phyloP scores from a whole-genome alignment of 768 basidiomycete species.

The Suillus occidentalis region DNA sequence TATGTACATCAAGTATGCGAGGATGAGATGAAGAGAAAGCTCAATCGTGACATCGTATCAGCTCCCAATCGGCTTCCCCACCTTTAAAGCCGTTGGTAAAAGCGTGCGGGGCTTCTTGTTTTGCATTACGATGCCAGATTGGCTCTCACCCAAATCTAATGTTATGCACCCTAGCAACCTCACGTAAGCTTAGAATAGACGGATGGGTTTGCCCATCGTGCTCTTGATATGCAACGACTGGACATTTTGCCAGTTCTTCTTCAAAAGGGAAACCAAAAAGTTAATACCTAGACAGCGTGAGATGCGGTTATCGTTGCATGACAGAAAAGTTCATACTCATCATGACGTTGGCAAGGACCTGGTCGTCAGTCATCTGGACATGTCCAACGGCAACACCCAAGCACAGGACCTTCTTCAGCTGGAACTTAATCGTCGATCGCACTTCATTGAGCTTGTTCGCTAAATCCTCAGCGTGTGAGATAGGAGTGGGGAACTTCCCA shows the following conservation, averaged over 20 bases:
- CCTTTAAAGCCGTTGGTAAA: conserved; percentile 83
- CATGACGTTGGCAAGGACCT: conserved; percentile 97
- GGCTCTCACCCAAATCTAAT: conserved; percentile 17
- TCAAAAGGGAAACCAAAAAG: conserved; percentile 98
- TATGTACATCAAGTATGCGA: too few species aligned
- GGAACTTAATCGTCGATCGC: conserved; percentile 99
- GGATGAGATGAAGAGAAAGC: conserved; percentile 17
- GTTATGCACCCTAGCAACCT: conserved; percentile 4
- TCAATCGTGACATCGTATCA: conserved; percentile 49
- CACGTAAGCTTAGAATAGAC: conserved; percentile 69
- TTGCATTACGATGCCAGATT: conserved; percentile 64
- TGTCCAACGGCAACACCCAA: conserved; percentile 99
- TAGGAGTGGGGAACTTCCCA: conserved; percentile 98
- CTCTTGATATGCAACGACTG: conserved; percentile 98
- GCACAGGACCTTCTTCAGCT: conserved; percentile 98
- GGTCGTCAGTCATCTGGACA: conserved; percentile 96
- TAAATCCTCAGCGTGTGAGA: conserved; percentile 91
- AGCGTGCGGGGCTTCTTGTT: conserved; percentile 98
- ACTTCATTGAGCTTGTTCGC: conserved; percentile 90
- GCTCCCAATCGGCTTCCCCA: conserved; percentile 88
- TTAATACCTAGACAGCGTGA: conserved; percentile 76
- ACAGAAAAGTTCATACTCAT: conserved; percentile 57
- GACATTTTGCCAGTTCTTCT: conserved; percentile 99
- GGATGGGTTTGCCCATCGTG: conserved; percentile 98
- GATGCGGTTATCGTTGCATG: neutral